phyloP scores from a whole-genome alignment of 805 yeast genomes.

The Candida khao-thaluensis region DNA sequence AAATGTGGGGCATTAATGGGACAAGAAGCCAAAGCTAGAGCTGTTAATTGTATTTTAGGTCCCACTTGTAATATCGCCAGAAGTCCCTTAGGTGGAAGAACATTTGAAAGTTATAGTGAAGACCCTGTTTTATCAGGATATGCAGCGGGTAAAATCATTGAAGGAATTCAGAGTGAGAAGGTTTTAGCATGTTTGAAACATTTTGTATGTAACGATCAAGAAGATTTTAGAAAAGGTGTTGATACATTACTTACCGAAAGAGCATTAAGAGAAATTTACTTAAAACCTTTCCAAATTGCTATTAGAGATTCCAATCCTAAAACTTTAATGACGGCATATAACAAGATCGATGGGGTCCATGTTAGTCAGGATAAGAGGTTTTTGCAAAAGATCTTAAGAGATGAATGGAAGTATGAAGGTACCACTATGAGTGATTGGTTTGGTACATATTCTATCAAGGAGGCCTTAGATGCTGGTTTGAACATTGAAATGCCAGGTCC shows the following conservation, averaged over 20 bases:
- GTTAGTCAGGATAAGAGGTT: conserved; percentile 46
- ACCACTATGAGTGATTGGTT: conserved; percentile 63
- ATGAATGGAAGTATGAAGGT: conserved; percentile 60
- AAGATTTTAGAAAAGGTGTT: conserved; percentile 50
- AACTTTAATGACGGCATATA: conserved; percentile 62
- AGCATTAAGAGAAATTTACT: conserved; percentile 64
- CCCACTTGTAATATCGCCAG: conserved; percentile 52
- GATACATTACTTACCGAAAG: conserved; percentile 54
- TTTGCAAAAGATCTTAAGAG: conserved; percentile 46
- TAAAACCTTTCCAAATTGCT: conserved; percentile 63
- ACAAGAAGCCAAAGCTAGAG: conserved; percentile 52
- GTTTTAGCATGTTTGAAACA: conserved; percentile 61
- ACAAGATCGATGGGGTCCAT: conserved; percentile 61
- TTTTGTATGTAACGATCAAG: conserved; percentile 62
- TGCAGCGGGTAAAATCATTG: conserved; percentile 48
- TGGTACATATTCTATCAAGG: conserved; percentile 51
- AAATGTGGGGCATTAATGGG: conserved; percentile 55
- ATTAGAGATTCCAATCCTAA: conserved; percentile 51
- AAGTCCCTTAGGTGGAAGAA: conserved; percentile 60
- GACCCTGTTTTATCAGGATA: conserved; percentile 53
- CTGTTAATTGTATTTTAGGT: conserved; percentile 42
- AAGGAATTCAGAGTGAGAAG: conserved; percentile 53
- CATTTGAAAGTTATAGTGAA: conserved; percentile 61
- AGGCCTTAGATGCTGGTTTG: conserved; percentile 52
- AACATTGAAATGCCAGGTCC: conserved; percentile 72